Base-by-base conservation (phyloP, 2,329 filamentous ascomycete genomes). In the Periglandula ipomoeae region DNA sequence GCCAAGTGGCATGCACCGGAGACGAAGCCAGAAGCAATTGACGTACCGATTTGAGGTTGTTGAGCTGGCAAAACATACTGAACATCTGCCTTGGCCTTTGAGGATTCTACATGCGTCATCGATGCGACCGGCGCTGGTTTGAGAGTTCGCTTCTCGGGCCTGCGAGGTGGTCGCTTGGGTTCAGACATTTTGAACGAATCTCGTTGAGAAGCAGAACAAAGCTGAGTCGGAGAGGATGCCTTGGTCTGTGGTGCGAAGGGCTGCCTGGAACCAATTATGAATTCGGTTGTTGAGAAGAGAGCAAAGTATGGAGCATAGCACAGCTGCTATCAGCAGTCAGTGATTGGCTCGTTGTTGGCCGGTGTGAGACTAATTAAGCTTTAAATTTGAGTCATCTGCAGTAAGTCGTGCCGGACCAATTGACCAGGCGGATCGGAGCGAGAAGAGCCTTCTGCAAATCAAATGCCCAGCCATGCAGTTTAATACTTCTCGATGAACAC, bases 51-150 rank as follows among this genome's bases (percentile, higher is more conserved):
- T 27, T 56, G 55, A 26, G 61, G 54, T 11, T 56, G 51, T 11
- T 59, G 51, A 34, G 55, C 63, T 41, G 62, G 62, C 37, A 63
- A 47, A 22, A 55, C 46, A 50, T 63, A 62, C 32, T 54, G 58
- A 42, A 64, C 58, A 44, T 64, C 63, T 23, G 59, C 55, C 35
- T 57, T 58, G 19, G 46, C 40, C 13, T 48, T 53, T 22, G 63
- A 56, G 41, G 53, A 52, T 34, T 64, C 61, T 37, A 59, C 44
- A 27, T 61, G 55, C 9, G 48, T 48, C 20, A 52, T 48, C 20
- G 53, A 52, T 39, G 47, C 34, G 37, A 56, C 57, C 20, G 58
- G 55, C 5, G 49, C 40, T 17, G 61, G 58, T 49, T 60, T 61
- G 38, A 66, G 55, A 7, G 40, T 40, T 46, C 50, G 54, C 48